phyloP scores from a whole-genome alignment of 1,284 basidiomycete genomes.

The Papiliotrema fonsecae region DNA sequence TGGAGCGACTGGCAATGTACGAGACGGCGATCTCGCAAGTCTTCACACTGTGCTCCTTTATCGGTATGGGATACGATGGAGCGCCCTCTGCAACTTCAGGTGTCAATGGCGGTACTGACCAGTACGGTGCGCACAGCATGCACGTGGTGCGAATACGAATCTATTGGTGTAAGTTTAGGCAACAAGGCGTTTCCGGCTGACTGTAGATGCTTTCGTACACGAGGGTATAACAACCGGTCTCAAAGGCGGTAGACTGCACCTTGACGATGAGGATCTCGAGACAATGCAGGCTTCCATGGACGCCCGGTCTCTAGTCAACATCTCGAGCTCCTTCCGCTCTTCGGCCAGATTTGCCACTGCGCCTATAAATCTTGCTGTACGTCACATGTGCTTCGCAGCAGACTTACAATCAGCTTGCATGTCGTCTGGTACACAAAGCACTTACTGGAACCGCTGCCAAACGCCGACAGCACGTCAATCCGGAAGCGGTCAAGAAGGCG shows the following conservation, averaged over 20 bases:
- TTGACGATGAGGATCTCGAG: conserved; percentile 62
- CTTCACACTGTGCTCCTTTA: conserved; percentile 62
- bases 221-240: conserved; percentile 73
- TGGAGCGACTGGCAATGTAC: conserved; percentile 60
- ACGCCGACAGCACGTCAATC: conserved; percentile 58
- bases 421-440: conserved; percentile 66
- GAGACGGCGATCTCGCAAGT: conserved; percentile 62
- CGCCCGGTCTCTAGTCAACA: conserved; percentile 37
- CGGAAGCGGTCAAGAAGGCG: conserved; percentile 59
- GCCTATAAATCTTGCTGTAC: conserved; percentile 60
- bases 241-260: conserved; percentile 66
- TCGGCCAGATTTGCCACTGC: conserved; percentile 53
- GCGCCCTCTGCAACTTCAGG: conserved; percentile 44
- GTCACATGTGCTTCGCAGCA: no score
- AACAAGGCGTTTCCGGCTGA: neutral
- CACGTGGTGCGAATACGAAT: conserved; percentile 62
- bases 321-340: conserved; percentile 43
- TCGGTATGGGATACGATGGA: conserved; percentile 53
- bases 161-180: conserved; percentile 61
- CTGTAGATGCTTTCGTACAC: conserved; percentile 59
- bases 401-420: conserved; percentile 57
- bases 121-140: conserved; percentile 31
- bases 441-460: conserved; percentile 69
- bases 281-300: conserved; percentile 64
- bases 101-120: conserved; percentile 49